Evolutionary conservation across 2,329 filamentous ascomycete species (phyloP), one percentile per base, ranked within the genome.

Genomic region (Apiospora koreana): DNA sequence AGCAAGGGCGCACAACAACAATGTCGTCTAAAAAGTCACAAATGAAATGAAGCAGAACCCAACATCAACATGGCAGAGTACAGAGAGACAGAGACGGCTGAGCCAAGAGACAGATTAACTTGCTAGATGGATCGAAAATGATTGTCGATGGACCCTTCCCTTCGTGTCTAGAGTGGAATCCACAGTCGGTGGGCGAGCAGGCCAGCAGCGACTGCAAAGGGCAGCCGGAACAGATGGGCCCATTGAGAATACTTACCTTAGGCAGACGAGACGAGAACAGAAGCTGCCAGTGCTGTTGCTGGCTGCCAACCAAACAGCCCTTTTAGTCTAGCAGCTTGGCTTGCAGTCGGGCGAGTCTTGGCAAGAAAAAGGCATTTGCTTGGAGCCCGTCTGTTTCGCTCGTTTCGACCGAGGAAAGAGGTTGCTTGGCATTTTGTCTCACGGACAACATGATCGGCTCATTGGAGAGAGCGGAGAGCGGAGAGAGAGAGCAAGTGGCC

Each of bases 361-460:
- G 54, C 54, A 28, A 62, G 54, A 23, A 62, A 62, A 38, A 14
- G 54, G 28, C 54, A 38, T 28, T 23, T 62, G 28, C 41, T 43
- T 16, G 50, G 50, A 28, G 48, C 28, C 50, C 16, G 28, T 14
- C 28, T n/a, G 28, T 35, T 58, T 58, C 50, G 50, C 28, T 58
- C 28, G 50, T 58, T 58, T 58, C 50, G 50, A 10, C 54, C 1
- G 21, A 38, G 31, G 54, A 62, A 62, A 16, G 54, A 38, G 54
- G 54, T 46, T 62, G 31, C 54, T 62, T 62, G 54, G 54, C 54
- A 62, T 62, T 62, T 62, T 38, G 31, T 62, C 31, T 62, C 54
- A 62, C 54, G 31, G 54, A n/a, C 54, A 35, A n/a, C 54, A 35
- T 62, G 54, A 38, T 62, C 54, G 54, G 28, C 50, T 58, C 50